Evolutionary conservation across 202 grass and related monocot species (phyloP), one percentile per base, ranked within the genome.

Genomic region (Digitaria exilis): DNA sequence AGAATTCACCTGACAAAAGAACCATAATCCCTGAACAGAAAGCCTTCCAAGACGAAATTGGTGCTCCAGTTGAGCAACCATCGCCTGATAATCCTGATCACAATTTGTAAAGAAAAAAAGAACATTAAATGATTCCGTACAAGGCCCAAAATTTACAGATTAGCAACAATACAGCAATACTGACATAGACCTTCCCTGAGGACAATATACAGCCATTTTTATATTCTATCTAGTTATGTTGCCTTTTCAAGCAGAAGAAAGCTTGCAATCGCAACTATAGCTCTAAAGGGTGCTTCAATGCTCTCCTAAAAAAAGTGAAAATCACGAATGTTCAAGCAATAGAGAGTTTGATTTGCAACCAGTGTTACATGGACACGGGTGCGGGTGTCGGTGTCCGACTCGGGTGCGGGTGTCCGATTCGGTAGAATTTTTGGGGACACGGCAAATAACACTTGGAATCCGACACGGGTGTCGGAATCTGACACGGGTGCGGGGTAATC

Each of bases 51-150:
- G 82, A 76, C 85, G 89, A 69, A 98, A 96, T 57, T 98, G 93
- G 58, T 94, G 93, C 70, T 98, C 96, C 31, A 98, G 85, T 87
- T 98, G 93, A 86, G 93, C 96, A 90, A 95, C 92, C 92, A 98
- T 98, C 46, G 91, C 96, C 61, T 98, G 91, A 73, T 98, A 98
- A 90, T 98, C 96, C 92, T 98, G 86, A 67, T 95, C 85, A 81
- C 86, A 95, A 81, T 87, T 85, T 86, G 92, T 80, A 44, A 30
- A 71, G 28, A 63, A 81, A 89, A 46, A 35, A 68, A 21, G 42
- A 82, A 87, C 37, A 65, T 18, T 81, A 56, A 42, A 82, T 75
- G 35, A 84, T 43, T 66, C 37, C 63, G 69, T 76, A 62, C 41
- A 85, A 52, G 50, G 41, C 56, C 61, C 49, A 74, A 63, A 56